A percentile compares a stretch with the other conserved stretches of the same genome.
Conservation (phyloP, 2,329 filamentous ascomycete genomes). For the Paraconiothyrium brasiliense region DNA sequence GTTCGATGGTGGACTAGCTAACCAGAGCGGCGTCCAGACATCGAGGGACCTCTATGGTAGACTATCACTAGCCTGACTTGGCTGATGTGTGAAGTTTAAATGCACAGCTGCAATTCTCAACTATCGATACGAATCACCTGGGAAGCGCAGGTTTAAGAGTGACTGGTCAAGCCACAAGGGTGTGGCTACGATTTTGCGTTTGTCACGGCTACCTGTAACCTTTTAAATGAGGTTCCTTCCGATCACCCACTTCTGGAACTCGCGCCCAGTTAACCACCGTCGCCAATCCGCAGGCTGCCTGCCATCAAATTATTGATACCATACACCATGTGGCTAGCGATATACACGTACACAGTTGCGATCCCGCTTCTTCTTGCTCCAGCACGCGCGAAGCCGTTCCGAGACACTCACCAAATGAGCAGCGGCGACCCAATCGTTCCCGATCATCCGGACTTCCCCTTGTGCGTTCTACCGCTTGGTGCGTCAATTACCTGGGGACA, state of each 20-base stretch:
- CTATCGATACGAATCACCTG: not conserved
- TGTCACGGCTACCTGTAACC: not conserved
- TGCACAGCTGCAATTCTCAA: not conserved
- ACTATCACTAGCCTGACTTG: not conserved
- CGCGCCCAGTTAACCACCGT: too few relatives aligned
- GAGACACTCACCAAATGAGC: not conserved
- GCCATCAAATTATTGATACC: not conserved
- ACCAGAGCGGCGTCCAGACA: not conserved
- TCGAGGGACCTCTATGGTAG: not conserved
- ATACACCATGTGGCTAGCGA: not conserved
- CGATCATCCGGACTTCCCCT: slow-evolving; percentile 3
- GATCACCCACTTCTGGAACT: not conserved
- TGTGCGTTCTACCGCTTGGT: slow-evolving; percentile 17
- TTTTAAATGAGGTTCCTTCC: not conserved
- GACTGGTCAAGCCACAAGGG: not conserved
- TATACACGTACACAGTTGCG: not conserved
- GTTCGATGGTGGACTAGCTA: not conserved
- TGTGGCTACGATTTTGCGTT: slow-evolving; percentile 5
- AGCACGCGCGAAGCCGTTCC: not conserved
- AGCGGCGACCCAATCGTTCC: not conserved
- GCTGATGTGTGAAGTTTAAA: not conserved
- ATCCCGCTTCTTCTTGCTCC: not conserved
- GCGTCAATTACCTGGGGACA: slow-evolving; percentile 17
- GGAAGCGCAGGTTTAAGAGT: not conserved
- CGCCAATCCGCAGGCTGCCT: not conserved